Evolutionary conservation across 2,329 filamentous ascomycete species (phyloP).

Genomic region (Atkinsonella hypoxylon): DNA sequence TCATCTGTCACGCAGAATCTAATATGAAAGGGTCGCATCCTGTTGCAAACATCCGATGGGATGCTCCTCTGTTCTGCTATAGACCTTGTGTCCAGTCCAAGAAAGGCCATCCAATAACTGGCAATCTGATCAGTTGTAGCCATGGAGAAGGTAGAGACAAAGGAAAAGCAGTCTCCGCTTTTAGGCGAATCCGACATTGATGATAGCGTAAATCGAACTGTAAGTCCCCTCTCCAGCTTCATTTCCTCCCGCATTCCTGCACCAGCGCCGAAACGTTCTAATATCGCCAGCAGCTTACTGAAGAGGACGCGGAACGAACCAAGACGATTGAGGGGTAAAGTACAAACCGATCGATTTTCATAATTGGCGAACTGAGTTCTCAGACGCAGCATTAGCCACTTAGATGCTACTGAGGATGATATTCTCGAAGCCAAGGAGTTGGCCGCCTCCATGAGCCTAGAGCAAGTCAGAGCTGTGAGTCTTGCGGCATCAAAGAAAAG

Average conservation of each 20-base stretch:
- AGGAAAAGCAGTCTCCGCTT: not conserved
- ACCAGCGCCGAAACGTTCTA: not conserved
- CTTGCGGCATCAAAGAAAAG: not conserved
- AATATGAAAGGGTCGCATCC: not conserved
- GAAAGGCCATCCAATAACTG: not conserved
- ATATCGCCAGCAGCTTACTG: not conserved
- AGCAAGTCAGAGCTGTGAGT: constrained; percentile 20
- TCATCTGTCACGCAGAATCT: not conserved
- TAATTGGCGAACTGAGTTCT: not conserved
- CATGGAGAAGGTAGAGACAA: constrained; percentile 2
- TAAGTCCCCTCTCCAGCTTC: not conserved
- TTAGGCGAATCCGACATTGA: not conserved
- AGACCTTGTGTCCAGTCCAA: not conserved
- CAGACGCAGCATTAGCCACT: constrained; percentile 5
- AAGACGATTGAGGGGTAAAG: constrained; percentile 1
- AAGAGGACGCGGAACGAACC: not conserved
- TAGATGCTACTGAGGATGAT: constrained; percentile 30
- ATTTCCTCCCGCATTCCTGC: not conserved
- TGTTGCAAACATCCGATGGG: not conserved
- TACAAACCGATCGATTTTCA: not conserved
- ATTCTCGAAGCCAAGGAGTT: constrained; percentile 30
- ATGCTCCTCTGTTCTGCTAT: not conserved
- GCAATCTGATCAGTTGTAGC: not conserved
- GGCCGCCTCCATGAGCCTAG: constrained; percentile 22
- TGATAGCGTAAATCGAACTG: not conserved